These are phyloP conservation scores for Paraphoma chrysanthemicola DNA, from an alignment of 2,329 filamentous ascomycete species.

Conservation along the genomic window DNA sequence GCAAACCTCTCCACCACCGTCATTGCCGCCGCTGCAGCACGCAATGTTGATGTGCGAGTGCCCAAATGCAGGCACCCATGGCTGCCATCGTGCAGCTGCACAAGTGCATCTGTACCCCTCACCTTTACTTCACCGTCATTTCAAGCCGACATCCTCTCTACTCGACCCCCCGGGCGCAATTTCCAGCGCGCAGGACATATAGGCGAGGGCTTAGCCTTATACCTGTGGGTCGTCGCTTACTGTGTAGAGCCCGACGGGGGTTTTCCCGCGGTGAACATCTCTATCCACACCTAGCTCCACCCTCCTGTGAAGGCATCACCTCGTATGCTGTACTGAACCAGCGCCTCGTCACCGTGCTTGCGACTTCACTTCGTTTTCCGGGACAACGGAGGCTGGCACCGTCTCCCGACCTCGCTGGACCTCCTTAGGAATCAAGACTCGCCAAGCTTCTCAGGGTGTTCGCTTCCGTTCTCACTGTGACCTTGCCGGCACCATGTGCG, in stretches of 20 bases:
- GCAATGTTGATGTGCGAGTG: background rate
- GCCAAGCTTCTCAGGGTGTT: slow-evolving; percentile 32
- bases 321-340: no score
- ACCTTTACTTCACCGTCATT: slow-evolving; percentile 11
- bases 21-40: background rate
- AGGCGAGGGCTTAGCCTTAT: slow-evolving; percentile 17
- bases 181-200: slow-evolving; percentile 19
- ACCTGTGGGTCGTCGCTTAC: slow-evolving; percentile 11
- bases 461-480: background rate
- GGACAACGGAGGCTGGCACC: background rate
- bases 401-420: slow-evolving; percentile 3
- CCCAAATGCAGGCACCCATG: background rate
- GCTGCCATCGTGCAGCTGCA: background rate
- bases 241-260: background rate
- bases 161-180: slow-evolving; percentile 7
- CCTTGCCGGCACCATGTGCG: background rate
- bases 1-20: background rate
- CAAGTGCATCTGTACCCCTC: slow-evolving; percentile 1
- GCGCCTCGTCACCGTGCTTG: slow-evolving; percentile 3
- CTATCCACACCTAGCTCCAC: background rate
- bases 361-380: background rate
- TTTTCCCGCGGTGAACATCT: slow-evolving; percentile 1
- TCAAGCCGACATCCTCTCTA: slow-evolving; percentile 3
- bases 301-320: no score
- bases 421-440: slow-evolving; percentile 19